A percentile compares a stretch with the other conserved stretches of the same genome.
Evolutionary conservation across 1,139 yeast species (phyloP).

Genomic region (Nakaseomyces uthaithaninus): DNA sequence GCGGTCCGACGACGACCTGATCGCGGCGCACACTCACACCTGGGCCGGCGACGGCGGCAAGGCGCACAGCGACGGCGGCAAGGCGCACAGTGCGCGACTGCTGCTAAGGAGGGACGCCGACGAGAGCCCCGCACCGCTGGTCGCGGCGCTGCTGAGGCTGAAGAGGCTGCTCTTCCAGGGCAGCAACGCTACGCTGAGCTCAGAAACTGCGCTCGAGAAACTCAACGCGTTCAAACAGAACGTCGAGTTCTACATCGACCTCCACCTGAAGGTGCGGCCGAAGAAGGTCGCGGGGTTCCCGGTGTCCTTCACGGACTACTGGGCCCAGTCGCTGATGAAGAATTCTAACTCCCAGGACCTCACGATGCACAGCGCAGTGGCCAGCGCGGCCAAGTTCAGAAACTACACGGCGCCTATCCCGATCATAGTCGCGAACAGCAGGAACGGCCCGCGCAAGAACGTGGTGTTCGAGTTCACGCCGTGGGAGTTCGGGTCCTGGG

Average conservation of each 20-base stretch:
- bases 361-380: constrained; percentile 22
- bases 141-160: constrained; percentile 12
- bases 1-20: constrained; percentile 22
- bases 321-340: constrained; percentile 54
- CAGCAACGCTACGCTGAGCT: not conserved
- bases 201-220: not conserved
- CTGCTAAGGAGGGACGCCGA: no score
- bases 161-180: constrained; percentile 15
- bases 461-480: constrained; percentile 51
- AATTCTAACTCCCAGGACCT: constrained; percentile 29
- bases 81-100: no score
- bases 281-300: constrained; percentile 48
- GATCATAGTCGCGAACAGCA: constrained; percentile 35
- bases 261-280: constrained; percentile 45
- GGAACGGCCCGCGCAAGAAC: constrained; percentile 25
- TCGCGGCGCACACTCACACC: not conserved
- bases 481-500: constrained; percentile 67
- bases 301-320: constrained; percentile 56
- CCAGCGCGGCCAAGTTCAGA: constrained; percentile 28
- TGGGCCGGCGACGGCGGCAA: not conserved
- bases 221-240: constrained; percentile 31
- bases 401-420: constrained; percentile 39
- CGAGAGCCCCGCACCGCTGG: constrained; percentile 12
- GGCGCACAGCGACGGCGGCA: no score
- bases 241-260: constrained; percentile 41